These are phyloP conservation scores for Aspergillus ustus DNA, from an alignment of 2,329 filamentous ascomycete genomes.

Conservation along the genomic window DNA sequence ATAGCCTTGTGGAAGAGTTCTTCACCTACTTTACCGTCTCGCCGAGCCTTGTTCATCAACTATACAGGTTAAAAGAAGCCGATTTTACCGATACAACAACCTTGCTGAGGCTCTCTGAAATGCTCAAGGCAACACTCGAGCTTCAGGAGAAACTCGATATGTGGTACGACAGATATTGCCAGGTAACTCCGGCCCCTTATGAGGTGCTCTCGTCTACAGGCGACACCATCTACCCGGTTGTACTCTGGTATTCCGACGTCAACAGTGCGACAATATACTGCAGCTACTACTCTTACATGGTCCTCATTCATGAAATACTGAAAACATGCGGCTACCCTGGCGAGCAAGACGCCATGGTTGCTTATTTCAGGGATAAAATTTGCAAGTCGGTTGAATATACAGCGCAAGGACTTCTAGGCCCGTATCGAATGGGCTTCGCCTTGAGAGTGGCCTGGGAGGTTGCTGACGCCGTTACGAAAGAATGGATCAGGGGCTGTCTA, in stretches of 20 bases:
- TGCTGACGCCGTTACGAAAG: conserved; percentile 27
- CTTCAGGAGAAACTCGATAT: conserved; percentile 26
- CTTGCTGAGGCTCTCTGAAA: conserved; percentile 19
- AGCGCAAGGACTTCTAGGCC: conserved; percentile 30
- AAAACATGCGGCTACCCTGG: conserved; percentile 28
- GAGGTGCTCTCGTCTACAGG: conserved; percentile 25
- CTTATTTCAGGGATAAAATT: conserved; percentile 35
- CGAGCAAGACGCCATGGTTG: conserved; percentile 27
- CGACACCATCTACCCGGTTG: conserved; percentile 27
- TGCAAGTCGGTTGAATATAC: conserved; percentile 37
- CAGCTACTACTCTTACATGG: conserved; percentile 34
- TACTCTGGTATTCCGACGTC: conserved; percentile 29
- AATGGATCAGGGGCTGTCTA: conserved; percentile 31
- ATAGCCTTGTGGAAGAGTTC: conserved; percentile 32
- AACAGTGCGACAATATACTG: conserved; percentile 30
- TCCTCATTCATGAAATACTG: conserved; percentile 33
- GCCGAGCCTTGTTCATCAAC: conserved; percentile 32
- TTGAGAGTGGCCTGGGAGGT: conserved; percentile 33
- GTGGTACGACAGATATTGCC: conserved; percentile 30
- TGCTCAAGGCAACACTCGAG: conserved; percentile 24
- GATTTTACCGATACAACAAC: conserved; percentile 19
- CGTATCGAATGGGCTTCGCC: conserved; percentile 34
- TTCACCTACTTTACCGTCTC: conserved; percentile 33
- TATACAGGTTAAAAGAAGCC: conserved; percentile 28
- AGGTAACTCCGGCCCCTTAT: conserved; percentile 23